These are phyloP conservation scores for Ocimum tenuiflorum DNA, from an alignment of 257 asterid species.

Conservation along the genomic window DNA sequence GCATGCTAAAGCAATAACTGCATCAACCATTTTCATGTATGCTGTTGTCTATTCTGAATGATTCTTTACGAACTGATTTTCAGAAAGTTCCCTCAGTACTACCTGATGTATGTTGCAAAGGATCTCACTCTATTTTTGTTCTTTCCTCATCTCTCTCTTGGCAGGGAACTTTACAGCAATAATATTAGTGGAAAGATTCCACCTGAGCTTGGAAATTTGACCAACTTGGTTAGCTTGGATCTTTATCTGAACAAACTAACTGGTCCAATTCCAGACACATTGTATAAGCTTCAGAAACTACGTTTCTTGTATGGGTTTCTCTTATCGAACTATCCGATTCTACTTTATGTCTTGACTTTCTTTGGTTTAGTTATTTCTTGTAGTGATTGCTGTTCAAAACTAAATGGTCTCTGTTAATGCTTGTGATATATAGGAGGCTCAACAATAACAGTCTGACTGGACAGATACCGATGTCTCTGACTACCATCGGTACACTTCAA, in stretches of 20 bases:
- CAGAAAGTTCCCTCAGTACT: too few species aligned
- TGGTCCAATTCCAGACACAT: constrained; percentile 72
- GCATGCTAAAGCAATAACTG: too few species aligned
- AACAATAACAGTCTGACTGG: constrained; percentile 81
- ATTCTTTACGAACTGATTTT: neutral
- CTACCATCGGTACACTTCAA: constrained; percentile 63
- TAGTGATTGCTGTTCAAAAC: constrained; percentile 2
- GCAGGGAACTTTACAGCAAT: constrained; percentile 96
- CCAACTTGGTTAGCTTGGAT: constrained; percentile 94
- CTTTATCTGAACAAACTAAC: constrained; percentile 65
- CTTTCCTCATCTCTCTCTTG: neutral
- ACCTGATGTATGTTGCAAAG: too few species aligned
- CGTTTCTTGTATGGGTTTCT: constrained; percentile 74
- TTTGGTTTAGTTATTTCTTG: neutral
- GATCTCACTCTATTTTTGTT: neutral
- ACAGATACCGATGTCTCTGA: constrained; percentile 61
- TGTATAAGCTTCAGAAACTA: constrained; percentile 63
- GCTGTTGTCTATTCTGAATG: neutral
- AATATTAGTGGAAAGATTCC: constrained; percentile 77
- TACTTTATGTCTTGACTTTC: neutral
- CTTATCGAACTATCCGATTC: neutral
- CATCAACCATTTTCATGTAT: neutral
- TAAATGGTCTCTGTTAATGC: constrained; percentile 17
- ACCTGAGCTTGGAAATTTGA: constrained; percentile 79
- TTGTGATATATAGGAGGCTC: constrained; percentile 66